Conservation (phyloP, 768 basidiomycete genomes). For the Lactarius sanguifluus region DNA sequence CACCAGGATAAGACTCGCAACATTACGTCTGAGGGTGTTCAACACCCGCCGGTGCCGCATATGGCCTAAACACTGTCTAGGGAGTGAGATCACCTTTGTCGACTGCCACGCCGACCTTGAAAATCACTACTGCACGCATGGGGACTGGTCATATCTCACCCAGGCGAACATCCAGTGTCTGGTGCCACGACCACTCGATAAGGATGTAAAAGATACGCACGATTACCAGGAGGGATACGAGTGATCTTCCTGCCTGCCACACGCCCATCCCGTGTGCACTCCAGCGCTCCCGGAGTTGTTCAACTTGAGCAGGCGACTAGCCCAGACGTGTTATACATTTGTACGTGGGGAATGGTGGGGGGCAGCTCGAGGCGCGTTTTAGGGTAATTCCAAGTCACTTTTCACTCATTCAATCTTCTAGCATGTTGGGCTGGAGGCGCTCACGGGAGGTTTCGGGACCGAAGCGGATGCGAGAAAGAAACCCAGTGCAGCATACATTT, state of each 20-base stretch:
- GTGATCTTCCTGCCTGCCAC: not conserved
- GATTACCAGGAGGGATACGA: not conserved
- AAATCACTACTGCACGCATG: not conserved
- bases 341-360: not conserved
- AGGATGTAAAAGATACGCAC: conserved; percentile 11
- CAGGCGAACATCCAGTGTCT: not conserved
- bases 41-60: not conserved
- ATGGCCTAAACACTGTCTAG: conserved; percentile 39
- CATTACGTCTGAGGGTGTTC: not conserved
- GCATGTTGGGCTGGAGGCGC: not conserved
- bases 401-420: not conserved
- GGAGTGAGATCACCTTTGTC: conserved; percentile 32
- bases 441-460: not conserved
- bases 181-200: conserved; percentile 12
- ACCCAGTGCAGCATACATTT: not conserved
- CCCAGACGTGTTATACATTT: not conserved
- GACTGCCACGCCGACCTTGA: not conserved
- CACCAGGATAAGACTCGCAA: conserved; percentile 3
- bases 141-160: not conserved
- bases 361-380: not conserved
- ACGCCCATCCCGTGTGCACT: not conserved
- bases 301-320: not conserved
- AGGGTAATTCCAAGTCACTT: not conserved
- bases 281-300: not conserved
- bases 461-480: not conserved